A percentile compares a stretch with the other conserved stretches of the same genome.
Conservation (phyloP, 768 basidiomycete genomes). For the Filobasidium floriforme region DNA sequence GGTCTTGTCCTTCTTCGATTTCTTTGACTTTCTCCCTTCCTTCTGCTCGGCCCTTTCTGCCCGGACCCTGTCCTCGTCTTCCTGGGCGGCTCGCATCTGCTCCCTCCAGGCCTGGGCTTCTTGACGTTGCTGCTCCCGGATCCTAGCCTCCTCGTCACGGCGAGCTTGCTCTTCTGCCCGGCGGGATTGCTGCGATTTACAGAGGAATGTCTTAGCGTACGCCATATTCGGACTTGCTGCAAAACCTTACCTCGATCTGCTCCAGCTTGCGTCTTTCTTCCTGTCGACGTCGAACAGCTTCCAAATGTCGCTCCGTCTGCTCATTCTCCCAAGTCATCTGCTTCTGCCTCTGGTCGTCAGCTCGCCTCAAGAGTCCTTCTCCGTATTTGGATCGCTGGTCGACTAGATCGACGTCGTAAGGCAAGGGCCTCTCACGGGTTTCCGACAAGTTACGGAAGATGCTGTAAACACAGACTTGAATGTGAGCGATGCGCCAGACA, state of each 20-base stretch:
- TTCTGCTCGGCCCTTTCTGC: slow-evolving; percentile 25
- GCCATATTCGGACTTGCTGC: background rate
- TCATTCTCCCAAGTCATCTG: slow-evolving; percentile 52
- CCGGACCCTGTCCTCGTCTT: slow-evolving; percentile 19
- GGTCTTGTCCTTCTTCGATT: slow-evolving; percentile 25
- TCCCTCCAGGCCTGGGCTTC: slow-evolving; percentile 56
- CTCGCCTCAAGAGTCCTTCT: slow-evolving; percentile 70
- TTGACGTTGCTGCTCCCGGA: slow-evolving; percentile 17
- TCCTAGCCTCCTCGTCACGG: slow-evolving; percentile 58
- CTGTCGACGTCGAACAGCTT: slow-evolving; percentile 49
- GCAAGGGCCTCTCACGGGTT: slow-evolving; percentile 61
- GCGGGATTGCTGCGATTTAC: slow-evolving; percentile 31
- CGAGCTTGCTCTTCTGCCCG: slow-evolving; percentile 35
- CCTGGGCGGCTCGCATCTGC: slow-evolving; percentile 49
- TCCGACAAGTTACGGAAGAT: slow-evolving; percentile 75
- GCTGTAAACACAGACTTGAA: slow-evolving; percentile 47
- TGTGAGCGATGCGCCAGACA: background rate
- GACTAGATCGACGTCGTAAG: slow-evolving; percentile 79
- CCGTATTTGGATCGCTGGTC: slow-evolving; percentile 86
- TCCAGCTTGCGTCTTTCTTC: slow-evolving; percentile 69
- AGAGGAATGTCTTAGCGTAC: background rate
- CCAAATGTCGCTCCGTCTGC: slow-evolving; percentile 20
- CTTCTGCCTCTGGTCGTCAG: slow-evolving; percentile 76
- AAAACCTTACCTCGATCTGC: slow-evolving; percentile 27
- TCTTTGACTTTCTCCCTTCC: slow-evolving; percentile 25